phyloP scores from a whole-genome alignment of 2,329 filamentous ascomycete genomes.

The Pyricularia grisea region DNA sequence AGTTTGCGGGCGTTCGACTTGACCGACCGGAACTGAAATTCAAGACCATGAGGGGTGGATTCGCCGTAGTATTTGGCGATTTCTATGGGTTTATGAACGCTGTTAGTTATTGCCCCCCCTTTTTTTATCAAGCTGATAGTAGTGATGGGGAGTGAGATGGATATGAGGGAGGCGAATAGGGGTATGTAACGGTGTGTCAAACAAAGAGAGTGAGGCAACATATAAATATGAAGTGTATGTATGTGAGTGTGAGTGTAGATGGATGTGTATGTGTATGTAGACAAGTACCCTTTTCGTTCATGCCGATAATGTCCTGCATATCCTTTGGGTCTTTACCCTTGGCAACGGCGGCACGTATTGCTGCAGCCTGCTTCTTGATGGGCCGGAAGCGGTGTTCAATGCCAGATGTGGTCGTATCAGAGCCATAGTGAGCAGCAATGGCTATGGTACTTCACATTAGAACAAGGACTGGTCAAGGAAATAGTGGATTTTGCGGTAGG shows the following conservation, averaged over 20 bases:
- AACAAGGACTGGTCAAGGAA: slow-evolving; percentile 3
- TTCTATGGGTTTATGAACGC: slow-evolving; percentile 26
- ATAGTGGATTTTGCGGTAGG: neutral
- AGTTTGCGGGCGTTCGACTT: slow-evolving; percentile 43
- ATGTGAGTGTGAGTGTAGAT: neutral
- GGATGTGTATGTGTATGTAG: neutral
- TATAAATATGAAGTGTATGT: neutral
- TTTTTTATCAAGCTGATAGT: neutral
- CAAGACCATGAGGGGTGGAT: slow-evolving; percentile 46
- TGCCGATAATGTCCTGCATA: slow-evolving; percentile 28
- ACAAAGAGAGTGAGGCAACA: neutral
- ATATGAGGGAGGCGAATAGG: neutral
- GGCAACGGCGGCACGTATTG: slow-evolving; percentile 25
- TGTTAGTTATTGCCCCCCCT: neutral
- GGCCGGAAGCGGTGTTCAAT: slow-evolving; percentile 43
- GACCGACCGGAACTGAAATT: slow-evolving; percentile 49
- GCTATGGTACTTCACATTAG: slow-evolving; percentile 22
- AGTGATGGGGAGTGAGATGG: neutral
- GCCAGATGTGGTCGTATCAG: slow-evolving; percentile 35
- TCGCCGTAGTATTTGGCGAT: slow-evolving; percentile 52
- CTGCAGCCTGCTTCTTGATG: slow-evolving; percentile 30
- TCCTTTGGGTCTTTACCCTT: slow-evolving; percentile 31
- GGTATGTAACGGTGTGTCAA: neutral
- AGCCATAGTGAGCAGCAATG: slow-evolving; percentile 36
- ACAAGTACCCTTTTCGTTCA: slow-evolving; percentile 31